phyloP scores from a whole-genome alignment of 768 basidiomycete genomes.

The Trametes cubensis region DNA sequence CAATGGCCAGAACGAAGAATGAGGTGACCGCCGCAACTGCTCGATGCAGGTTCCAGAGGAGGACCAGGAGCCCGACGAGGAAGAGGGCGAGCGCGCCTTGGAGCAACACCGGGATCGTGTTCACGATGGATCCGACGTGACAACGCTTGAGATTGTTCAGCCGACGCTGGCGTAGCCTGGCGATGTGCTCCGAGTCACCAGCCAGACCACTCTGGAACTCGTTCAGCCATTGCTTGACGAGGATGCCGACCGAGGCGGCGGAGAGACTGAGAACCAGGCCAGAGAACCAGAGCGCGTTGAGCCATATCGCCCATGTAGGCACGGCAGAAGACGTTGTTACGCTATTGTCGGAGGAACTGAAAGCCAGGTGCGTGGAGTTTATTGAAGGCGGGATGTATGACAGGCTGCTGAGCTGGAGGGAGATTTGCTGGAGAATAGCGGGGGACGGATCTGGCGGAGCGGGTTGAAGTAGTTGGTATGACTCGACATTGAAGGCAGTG shows the following conservation, averaged over 20 bases:
- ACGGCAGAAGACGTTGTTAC: neutral
- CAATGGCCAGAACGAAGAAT: neutral
- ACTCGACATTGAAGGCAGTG: slow-evolving; percentile 31
- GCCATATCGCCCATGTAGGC: slow-evolving; percentile 6
- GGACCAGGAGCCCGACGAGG: slow-evolving; percentile 23
- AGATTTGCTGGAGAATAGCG: slow-evolving; percentile 7
- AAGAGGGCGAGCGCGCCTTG: slow-evolving; percentile 27
- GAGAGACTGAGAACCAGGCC: slow-evolving; percentile 31
- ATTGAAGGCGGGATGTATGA: slow-evolving; percentile 10
- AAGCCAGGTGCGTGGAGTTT: slow-evolving; percentile 16
- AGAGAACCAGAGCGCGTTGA: slow-evolving; percentile 33
- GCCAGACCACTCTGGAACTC: slow-evolving; percentile 2
- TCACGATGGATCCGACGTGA: slow-evolving; percentile 20
- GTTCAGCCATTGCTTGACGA: slow-evolving; percentile 36
- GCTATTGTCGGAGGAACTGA: neutral
- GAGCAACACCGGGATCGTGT: slow-evolving; percentile 23
- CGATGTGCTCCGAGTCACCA: neutral
- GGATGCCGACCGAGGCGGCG: slow-evolving; percentile 32
- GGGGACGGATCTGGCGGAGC: neutral
- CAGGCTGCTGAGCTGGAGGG: slow-evolving; percentile 11
- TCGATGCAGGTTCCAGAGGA: slow-evolving; percentile 19
- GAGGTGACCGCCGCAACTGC: slow-evolving; percentile 10
- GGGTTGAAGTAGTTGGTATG: slow-evolving; percentile 25
- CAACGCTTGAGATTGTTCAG: slow-evolving; percentile 24
- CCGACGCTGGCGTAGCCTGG: slow-evolving; percentile 24